A percentile compares a stretch with the other conserved stretches of the same genome.
Evolutionary conservation across 192 early-diverging fungal species (phyloP).

Genomic region (Rhizophagus clarus): DNA sequence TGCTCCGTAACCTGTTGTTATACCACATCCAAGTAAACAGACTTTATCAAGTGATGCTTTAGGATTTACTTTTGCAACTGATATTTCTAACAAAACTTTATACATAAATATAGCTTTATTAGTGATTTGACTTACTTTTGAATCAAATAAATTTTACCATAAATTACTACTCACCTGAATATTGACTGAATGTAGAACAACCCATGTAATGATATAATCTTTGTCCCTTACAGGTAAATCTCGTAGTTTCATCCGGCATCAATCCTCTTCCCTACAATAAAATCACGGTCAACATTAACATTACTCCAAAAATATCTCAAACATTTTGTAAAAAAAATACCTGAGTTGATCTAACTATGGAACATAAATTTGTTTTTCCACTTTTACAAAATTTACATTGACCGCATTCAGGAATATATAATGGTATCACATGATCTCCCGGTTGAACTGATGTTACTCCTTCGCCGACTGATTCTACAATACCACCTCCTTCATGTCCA

Average conservation of each 20-base stretch:
- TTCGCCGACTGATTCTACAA: constrained; percentile 96
- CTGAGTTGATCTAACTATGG: constrained; percentile 87
- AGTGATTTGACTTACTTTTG: constrained; percentile 4
- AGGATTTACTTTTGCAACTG: constrained; percentile 84
- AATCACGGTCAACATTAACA: background rate
- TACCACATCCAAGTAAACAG: constrained; percentile 93
- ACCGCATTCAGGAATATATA: constrained; percentile 88
- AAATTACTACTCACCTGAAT: constrained; percentile 62
- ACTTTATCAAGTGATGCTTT: constrained; percentile 80
- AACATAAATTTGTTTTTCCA: constrained; percentile 97
- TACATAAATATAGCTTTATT: background rate
- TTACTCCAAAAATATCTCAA: background rate
- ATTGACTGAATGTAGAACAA: constrained; percentile 92
- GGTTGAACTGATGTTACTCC: constrained; percentile 85
- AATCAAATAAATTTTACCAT: background rate
- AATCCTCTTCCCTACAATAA: constrained; percentile 70
- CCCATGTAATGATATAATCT: constrained; percentile 96
- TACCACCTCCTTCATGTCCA: constrained; percentile 94
- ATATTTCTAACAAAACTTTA: constrained; percentile 84
- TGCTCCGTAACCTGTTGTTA: constrained; percentile 93
- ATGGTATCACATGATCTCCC: constrained; percentile 97
- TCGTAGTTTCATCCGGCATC: constrained; percentile 93
- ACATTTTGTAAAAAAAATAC: constrained; percentile 31
- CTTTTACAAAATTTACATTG: constrained; percentile 98
- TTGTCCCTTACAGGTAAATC: constrained; percentile 92